A percentile compares a stretch with the other conserved stretches of the same genome.
These are phyloP conservation scores for Paraphoma sp. DNA, from an alignment of 2,329 filamentous ascomycete genomes.

Conservation along the genomic window DNA sequence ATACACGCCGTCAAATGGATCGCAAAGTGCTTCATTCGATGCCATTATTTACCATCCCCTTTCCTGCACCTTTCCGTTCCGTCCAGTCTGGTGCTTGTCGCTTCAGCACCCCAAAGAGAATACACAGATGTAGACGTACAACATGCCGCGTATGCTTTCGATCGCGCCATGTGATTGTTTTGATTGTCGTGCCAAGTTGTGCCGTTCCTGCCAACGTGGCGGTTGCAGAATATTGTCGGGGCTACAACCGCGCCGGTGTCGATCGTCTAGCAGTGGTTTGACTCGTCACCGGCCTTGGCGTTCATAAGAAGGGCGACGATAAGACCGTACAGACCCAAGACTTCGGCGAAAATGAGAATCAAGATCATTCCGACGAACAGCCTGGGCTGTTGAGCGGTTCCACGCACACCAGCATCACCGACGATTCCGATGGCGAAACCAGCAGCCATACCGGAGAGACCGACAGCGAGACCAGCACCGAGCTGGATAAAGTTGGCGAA, in stretches of 20 bases:
- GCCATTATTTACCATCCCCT: slow-evolving; percentile 42
- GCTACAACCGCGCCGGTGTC: slow-evolving; percentile 32
- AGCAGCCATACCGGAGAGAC: slow-evolving; percentile 88
- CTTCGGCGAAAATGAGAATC: slow-evolving; percentile 99
- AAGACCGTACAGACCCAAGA: slow-evolving; percentile 97
- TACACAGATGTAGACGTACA: slow-evolving; percentile 48
- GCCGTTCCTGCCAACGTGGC: slow-evolving; percentile 15
- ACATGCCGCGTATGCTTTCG: slow-evolving; percentile 31
- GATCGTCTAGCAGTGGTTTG: slow-evolving; percentile 19
- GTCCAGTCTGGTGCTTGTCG: slow-evolving; percentile 3
- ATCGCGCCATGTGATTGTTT: slow-evolving; percentile 33
- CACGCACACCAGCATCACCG: slow-evolving; percentile 84
- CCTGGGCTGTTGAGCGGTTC: slow-evolving; percentile 82
- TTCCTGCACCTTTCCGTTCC: slow-evolving; percentile 8
- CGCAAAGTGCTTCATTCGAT: slow-evolving; percentile 36
- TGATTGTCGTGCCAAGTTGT: slow-evolving; percentile 29
- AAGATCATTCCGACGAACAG: slow-evolving; percentile 98
- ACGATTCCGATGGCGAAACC: slow-evolving; percentile 74
- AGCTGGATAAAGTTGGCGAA: slow-evolving; percentile 62
- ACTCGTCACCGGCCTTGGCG: slow-evolving; percentile 70
- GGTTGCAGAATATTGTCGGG: slow-evolving; percentile 39
- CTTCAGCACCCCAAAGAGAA: slow-evolving; percentile 27
- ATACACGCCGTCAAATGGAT: slow-evolving; percentile 46
- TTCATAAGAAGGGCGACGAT: slow-evolving; percentile 99
- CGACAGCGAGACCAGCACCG: slow-evolving; percentile 63